These are phyloP conservation scores for Acanthamoeba culbertsoni DNA, from an alignment of 208 protist genomes.

Conservation along the genomic window DNA sequence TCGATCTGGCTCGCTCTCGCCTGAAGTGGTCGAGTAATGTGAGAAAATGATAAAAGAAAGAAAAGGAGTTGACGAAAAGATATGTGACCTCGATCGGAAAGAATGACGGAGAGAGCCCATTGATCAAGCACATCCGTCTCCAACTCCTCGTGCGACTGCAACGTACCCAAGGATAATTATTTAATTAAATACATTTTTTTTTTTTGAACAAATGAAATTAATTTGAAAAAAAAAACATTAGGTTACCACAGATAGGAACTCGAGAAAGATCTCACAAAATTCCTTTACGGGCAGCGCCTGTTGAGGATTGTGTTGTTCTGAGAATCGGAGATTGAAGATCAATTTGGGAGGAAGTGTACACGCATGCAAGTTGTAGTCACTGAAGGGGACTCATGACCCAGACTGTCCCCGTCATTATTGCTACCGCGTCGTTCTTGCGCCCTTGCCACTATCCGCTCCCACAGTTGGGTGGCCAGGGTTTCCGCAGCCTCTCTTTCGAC, in stretches of 20 bases:
- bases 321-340: neutral
- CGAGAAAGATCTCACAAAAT: neutral
- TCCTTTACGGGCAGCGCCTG: neutral
- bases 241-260: neutral
- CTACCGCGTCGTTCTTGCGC: neutral
- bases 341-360: neutral
- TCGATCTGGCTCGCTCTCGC: neutral
- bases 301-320: neutral
- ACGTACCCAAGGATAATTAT: neutral
- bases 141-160: neutral
- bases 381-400: neutral
- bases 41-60: neutral
- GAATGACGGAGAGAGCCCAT: neutral
- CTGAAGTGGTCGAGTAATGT: neutral
- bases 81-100: neutral
- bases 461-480: neutral
- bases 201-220: neutral
- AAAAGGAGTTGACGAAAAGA: neutral
- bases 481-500: neutral
- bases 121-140: neutral
- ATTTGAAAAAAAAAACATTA: neutral
- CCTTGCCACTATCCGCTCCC: neutral
- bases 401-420: too few species aligned
- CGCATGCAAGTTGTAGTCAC: neutral
- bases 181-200: neutral